Evolutionary conservation across 2,329 filamentous ascomycete species (phyloP).

Genomic region (Blastomyces silverae): DNA sequence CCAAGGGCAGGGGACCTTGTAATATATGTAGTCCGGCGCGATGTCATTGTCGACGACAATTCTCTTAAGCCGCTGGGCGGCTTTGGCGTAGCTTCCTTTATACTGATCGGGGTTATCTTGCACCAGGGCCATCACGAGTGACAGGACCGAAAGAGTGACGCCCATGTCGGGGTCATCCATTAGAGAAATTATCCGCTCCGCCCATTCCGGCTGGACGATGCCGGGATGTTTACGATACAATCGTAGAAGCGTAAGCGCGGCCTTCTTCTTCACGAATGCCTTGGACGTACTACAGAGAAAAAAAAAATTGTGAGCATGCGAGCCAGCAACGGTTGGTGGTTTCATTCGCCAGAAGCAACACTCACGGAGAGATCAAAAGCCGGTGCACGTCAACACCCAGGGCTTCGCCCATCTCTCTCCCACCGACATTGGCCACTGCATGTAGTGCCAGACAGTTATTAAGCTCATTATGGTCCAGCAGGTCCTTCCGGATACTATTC

Average conservation of each 20-base stretch:
- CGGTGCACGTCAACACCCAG: slow-evolving; percentile 86
- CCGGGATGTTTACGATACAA: slow-evolving; percentile 90
- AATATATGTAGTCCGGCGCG: slow-evolving; percentile 88
- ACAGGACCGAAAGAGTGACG: slow-evolving; percentile 90
- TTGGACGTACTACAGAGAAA: slow-evolving; percentile 61
- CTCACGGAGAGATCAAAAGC: slow-evolving; percentile 87
- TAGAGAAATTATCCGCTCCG: slow-evolving; percentile 93
- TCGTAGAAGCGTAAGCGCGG: slow-evolving; percentile 82
- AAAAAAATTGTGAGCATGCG: background rate
- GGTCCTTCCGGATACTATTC: slow-evolving; percentile 95
- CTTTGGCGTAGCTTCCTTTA: slow-evolving; percentile 89
- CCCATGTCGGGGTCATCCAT: slow-evolving; percentile 97
- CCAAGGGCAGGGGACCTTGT: slow-evolving; percentile 99
- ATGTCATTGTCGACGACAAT: slow-evolving; percentile 88
- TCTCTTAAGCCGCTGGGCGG: slow-evolving; percentile 78
- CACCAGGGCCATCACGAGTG: slow-evolving; percentile 84
- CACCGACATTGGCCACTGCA: slow-evolving; percentile 95
- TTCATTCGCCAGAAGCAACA: slow-evolving; percentile 23
- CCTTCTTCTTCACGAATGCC: slow-evolving; percentile 98
- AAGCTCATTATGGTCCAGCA: slow-evolving; percentile 90
- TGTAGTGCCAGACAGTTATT: slow-evolving; percentile 96
- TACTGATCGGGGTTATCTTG: slow-evolving; percentile 94
- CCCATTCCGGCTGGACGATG: slow-evolving; percentile 95
- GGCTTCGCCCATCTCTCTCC: slow-evolving; percentile 94
- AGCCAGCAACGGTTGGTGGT: background rate